Base-by-base conservation (phyloP, 805 yeast genomes). In the Wickerhamia fluorescens region DNA sequence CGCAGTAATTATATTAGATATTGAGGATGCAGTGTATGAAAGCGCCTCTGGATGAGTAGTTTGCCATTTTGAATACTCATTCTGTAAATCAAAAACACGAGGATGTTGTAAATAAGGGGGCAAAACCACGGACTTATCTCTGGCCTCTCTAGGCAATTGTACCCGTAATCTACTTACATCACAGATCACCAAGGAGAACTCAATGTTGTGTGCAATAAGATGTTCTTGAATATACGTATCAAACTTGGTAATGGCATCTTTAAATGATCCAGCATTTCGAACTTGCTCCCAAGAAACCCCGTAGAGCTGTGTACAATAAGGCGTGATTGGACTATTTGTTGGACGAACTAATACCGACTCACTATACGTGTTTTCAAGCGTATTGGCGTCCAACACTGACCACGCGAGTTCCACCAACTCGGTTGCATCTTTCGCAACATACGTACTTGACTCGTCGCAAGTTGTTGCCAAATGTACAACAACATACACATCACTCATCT, bases 71-170 rank as follows among this genome's bases (percentile, higher is more conserved):
- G 68, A 49, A 52, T 70, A 85, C 53, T 88, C 96, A 36, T 70
- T 72, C 47, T 71, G 69, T 37, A 87, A 56, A 52, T 85, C 95
- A 54, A 84, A 86, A 14, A 80, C 68, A 24, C 77, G 66, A 3
- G 95, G 82, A 40, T 78, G 78, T 49, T 78, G 84, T 34, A 88
- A 56, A 49, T 79, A 84, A 4, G 71, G 64, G 0, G 95, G 95
- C 32, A 87, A 64, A 4, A 66, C 69, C 33, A 81, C 76, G 7
- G 73, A 69, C 48, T 80, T 75, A 47, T 84, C 94, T 23, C 85
- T 65, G 6, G 94, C 84, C 50, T 86, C 94, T 27, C 94, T 68
- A 8, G 82, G 80, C 20, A 88, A 57, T 45, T 78, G 80, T 27
- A 88, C 88, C 35, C 87, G 68, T 27, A 87, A 58, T 44, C 78